Evolutionary conservation across 2,329 filamentous ascomycete species (phyloP).

Genomic region (Botrytis paeoniae): DNA sequence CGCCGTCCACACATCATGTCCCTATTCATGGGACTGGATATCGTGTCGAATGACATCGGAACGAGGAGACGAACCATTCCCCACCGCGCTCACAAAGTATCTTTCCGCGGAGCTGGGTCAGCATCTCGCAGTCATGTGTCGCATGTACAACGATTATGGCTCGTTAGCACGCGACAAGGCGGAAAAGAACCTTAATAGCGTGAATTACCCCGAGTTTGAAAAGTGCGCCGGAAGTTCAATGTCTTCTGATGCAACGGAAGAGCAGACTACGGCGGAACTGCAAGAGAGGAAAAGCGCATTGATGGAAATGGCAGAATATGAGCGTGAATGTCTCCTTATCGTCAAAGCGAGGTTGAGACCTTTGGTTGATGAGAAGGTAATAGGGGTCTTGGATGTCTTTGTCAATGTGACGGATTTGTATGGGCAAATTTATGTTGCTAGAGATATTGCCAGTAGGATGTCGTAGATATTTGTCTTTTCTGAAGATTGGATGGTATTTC

Average conservation of each 20-base stretch:
- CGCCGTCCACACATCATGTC: slow-evolving; percentile 13
- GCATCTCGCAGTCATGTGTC: slow-evolving; percentile 36
- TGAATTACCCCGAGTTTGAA: slow-evolving; percentile 33
- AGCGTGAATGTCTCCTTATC: neutral
- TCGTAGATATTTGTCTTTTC: neutral
- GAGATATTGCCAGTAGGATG: slow-evolving; percentile 19
- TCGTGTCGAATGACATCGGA: neutral
- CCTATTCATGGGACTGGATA: slow-evolving; percentile 15
- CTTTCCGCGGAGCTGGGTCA: slow-evolving; percentile 18
- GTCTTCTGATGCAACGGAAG: neutral
- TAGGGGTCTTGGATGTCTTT: slow-evolving; percentile 4
- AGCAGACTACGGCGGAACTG: neutral
- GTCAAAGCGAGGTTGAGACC: neutral
- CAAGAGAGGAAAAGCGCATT: neutral
- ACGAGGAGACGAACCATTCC: neutral
- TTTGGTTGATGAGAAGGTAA: neutral
- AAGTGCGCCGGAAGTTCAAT: neutral
- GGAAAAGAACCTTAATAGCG: slow-evolving; percentile 38
- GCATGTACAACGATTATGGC: slow-evolving; percentile 40
- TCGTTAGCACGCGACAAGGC: slow-evolving; percentile 34
- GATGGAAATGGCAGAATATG: neutral
- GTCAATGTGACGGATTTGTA: slow-evolving; percentile 22
- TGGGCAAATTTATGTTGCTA: slow-evolving; percentile 22
- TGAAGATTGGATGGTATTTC: neutral
- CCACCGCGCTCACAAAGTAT: slow-evolving; percentile 1